Conservation (phyloP, 371 early-diverging fungal species). For the Dichotomocladium elegans region DNA sequence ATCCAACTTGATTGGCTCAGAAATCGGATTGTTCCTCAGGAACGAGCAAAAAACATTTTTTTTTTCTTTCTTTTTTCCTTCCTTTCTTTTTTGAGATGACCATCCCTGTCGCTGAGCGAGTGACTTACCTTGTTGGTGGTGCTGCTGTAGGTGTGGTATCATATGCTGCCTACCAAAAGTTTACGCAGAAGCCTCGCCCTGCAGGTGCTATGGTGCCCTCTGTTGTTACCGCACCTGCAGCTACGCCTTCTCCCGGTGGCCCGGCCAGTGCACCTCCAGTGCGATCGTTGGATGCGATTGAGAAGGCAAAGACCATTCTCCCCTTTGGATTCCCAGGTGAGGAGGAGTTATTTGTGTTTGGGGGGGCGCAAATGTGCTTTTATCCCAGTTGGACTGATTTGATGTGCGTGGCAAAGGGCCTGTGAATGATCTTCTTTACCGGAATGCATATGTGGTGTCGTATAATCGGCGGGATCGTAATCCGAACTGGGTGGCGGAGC, state of each 20-base stretch:
- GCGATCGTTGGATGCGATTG: conserved; percentile 18
- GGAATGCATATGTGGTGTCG: conserved; percentile 58
- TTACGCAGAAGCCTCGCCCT: conserved; percentile 28
- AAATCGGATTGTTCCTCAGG: no score
- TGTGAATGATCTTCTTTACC: conserved; percentile 53
- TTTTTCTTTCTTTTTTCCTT: neutral
- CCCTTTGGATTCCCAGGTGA: conserved; percentile 49
- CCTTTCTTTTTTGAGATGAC: conserved; percentile 4
- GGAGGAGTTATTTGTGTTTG: no score
- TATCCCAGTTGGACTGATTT: no score
- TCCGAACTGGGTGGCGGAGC: conserved; percentile 87
- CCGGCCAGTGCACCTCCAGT: conserved; percentile 1
- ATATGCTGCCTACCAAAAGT: conserved; percentile 39
- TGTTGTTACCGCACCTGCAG: conserved; percentile 2
- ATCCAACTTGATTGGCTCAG: no score
- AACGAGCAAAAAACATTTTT: no score
- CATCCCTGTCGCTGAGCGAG: conserved; percentile 27
- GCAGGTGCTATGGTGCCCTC: conserved; percentile 4
- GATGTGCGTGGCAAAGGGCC: no score
- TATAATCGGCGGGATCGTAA: conserved; percentile 78
- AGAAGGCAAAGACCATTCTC: conserved; percentile 41
- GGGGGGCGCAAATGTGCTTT: no score
- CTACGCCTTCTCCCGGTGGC: neutral
- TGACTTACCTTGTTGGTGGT: conserved; percentile 43
- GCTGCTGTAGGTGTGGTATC: conserved; percentile 45